Conservation (phyloP, 768 basidiomycete species). For the Suillus cothurnatus region DNA sequence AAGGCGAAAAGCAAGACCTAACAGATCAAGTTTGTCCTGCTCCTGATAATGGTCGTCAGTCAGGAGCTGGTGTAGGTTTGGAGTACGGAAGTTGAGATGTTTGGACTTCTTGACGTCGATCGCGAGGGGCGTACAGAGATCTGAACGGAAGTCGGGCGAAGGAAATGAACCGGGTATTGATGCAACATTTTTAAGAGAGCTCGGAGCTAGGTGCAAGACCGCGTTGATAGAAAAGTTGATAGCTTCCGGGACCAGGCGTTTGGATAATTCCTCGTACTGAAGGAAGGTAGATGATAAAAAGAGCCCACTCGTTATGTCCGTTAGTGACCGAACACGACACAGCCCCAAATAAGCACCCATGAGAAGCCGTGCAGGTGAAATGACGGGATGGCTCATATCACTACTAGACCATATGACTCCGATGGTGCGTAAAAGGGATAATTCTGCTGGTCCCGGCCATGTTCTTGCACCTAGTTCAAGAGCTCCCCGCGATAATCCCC, state of each 20-base stretch:
- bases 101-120: conserved; percentile 44
- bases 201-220: conserved; percentile 74
- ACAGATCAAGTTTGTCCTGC: conserved; percentile 73
- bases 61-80: conserved; percentile 51
- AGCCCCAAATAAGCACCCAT: conserved; percentile 92
- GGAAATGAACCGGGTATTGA: conserved; percentile 73
- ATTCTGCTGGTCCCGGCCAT: conserved; percentile 86
- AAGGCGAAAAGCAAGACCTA: conserved; percentile 64
- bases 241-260: conserved; percentile 87
- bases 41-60: conserved; percentile 35
- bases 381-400: conserved; percentile 88
- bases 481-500: conserved; percentile 75
- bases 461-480: conserved; percentile 66
- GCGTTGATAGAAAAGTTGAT: conserved; percentile 78
- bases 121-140: conserved; percentile 41
- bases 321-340: conserved; percentile 70
- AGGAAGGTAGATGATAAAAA: conserved; percentile 86
- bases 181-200: conserved; percentile 44
- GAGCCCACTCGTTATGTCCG: conserved; percentile 82
- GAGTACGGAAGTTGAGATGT: conserved; percentile 41
- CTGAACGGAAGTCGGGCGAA: conserved; percentile 65
- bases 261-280: conserved; percentile 84
- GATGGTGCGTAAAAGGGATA: conserved; percentile 77
- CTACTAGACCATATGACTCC: conserved; percentile 91
- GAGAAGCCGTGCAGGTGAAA: conserved; percentile 83